Base-by-base conservation (phyloP, 352 stramenopile genomes). In the Phytophthora rubi region DNA sequence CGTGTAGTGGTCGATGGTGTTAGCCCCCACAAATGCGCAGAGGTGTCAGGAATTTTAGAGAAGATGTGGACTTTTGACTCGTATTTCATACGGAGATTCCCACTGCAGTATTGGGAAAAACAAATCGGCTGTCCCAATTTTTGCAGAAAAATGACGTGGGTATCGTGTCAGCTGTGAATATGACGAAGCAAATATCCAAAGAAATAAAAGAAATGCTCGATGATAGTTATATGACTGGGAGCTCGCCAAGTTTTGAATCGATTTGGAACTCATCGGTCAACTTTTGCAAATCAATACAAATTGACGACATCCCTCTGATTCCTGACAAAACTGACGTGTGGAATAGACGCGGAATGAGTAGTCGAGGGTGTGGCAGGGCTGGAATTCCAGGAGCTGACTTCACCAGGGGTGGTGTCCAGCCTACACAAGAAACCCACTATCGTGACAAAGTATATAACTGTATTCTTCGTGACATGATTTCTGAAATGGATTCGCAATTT, bases 41-140 rank as follows among this genome's bases (percentile, higher is more conserved):
- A 51, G 12, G 44, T 26, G 6, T 18, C 32, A 16, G 44, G 44
- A 26, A 51, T 54, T 33, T 30, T 63, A 16, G 47, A 63, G 4
- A 42, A 7, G 13, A 63, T 63, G 56, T 55, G 42, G 28, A 47
- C 42, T 28, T 63, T 63, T 9, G 39, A 54, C 3, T 48, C 8
- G 44, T 63, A 9, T 63, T 63, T 47, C 56, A 55, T 23, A 35
- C 44, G 16, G 44, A 63, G 23, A 37, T 44, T 32, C 35, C 47
- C 9, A 53, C 44, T 15, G 32, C 26, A 16, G 42, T 63, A 10
- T 37, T 55, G n/a, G 1, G 3, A 10, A 59, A 59, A 32, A 23
- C 18, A 37, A 63, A 55, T 39, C 7, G n/a, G 15, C 28, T 63
- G 16, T 63, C 56, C 12, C 23, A 55, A 21, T 55, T n/a, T 26